phyloP scores from a whole-genome alignment of 2,329 filamentous ascomycete species.

The Fusarium sp. region DNA sequence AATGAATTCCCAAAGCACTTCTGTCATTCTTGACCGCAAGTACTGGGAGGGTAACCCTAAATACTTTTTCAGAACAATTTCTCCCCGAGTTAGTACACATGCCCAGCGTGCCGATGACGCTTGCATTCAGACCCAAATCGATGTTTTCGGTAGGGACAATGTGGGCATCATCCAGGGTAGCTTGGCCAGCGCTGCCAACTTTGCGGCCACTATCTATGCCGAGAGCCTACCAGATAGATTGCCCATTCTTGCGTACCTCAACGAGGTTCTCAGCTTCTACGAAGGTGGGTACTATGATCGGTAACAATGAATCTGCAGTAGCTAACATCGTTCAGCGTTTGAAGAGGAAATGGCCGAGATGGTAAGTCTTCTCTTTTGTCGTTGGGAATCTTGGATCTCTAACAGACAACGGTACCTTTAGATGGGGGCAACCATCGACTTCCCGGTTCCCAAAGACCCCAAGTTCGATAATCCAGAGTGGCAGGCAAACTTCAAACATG shows the following conservation, averaged over 20 bases:
- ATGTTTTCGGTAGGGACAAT: background rate
- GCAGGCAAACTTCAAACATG: background rate
- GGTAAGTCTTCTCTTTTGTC: background rate
- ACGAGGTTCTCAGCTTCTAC: background rate
- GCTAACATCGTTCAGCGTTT: background rate
- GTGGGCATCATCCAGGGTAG: background rate
- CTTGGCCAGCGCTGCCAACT: background rate
- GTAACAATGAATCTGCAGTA: background rate
- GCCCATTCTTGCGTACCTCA: background rate
- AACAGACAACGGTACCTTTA: background rate
- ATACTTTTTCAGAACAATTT: background rate
- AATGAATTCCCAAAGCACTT: background rate
- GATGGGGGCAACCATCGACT: background rate
- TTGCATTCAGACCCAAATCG: background rate
- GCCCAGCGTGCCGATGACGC: background rate
- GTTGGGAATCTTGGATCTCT: background rate
- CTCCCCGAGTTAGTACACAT: background rate
- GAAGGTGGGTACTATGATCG: background rate
- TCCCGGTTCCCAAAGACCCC: background rate
- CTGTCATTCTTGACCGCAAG: background rate
- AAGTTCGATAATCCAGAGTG: background rate
- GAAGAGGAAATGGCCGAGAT: background rate
- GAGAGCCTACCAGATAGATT: background rate
- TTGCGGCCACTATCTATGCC: background rate
- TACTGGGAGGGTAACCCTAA: background rate